Base-by-base conservation (phyloP, 2,329 filamentous ascomycete genomes). In the Pseudocercospora cruenta region DNA sequence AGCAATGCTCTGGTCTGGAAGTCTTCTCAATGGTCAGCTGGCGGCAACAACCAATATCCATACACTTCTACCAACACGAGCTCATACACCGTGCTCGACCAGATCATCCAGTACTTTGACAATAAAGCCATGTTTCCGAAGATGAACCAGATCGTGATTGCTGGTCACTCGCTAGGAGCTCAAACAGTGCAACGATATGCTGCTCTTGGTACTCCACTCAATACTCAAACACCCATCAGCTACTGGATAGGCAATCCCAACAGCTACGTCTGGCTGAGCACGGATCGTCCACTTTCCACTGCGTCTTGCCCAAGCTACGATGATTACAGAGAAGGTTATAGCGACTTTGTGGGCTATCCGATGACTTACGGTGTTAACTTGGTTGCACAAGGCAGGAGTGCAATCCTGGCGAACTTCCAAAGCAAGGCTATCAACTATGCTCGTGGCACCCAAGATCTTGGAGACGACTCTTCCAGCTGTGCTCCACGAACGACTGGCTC, bases 101-200 rank as follows among this genome's bases (percentile, higher is more conserved):
- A 77, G 59, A 69, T 78, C n/a, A 67, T 79, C 28, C 64, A 75
- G 59, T 79, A 76, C 68, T 79, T 77, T 55, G 76, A 74, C 55
- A 72, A 79, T 64, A 66, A 62, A 19, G 67, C 69, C 1, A 57
- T 74, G 19, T 79, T 77, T 62, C 77, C 77, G 1, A 77, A 78
- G 62, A 68, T 79, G 68, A 74, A 77, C 12, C 77, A 79, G 62
- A 77, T 79, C 21, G 76, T 79, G 39, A 69, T 79, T 31, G 76
- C 76, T 60, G 77, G 78, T 39, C 77, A 79, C 66, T 78, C 76
- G 8, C 72, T 78, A 9, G 77, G 77, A 16, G 77, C 64, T 12
- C 77, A 79, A 63, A 76, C 76, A 19, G 73, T 58, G n/a, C 74
- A 78, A 26, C 74, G 77, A 12, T 79, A 78, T 67, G 77, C 73